phyloP scores from a whole-genome alignment of 1,284 basidiomycete species.

The Tilletia walkeri region DNA sequence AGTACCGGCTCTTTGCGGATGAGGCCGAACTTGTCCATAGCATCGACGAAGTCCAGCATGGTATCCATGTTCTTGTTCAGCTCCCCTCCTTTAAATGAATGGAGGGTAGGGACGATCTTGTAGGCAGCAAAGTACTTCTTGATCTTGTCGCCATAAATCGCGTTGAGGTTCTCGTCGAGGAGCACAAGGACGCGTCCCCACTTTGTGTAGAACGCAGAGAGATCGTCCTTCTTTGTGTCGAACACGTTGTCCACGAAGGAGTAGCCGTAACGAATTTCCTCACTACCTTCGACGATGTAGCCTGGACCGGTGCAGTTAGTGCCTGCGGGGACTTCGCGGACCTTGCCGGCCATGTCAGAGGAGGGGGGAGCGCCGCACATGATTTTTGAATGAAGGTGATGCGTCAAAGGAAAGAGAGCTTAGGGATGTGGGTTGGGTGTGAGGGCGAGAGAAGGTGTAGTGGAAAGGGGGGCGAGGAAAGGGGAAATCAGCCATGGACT shows the following conservation, averaged over 20 bases:
- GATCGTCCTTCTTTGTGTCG: conserved; percentile 56
- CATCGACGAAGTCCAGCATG: conserved; percentile 59
- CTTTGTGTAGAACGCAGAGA: conserved; percentile 58
- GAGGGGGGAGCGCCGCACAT: conserved; percentile 32
- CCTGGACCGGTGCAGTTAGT: conserved; percentile 42
- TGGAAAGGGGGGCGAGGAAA: conserved; percentile 28
- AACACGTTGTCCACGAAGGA: conserved; percentile 59
- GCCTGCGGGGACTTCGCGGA: conserved; percentile 50
- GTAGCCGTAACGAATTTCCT: conserved; percentile 54
- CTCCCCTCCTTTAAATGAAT: conserved; percentile 60
- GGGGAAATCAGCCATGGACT: too few relatives aligned
- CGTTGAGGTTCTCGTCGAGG: conserved; percentile 57
- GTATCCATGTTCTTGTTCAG: conserved; percentile 59
- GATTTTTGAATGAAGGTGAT: neutral
- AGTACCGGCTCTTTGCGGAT: conserved; percentile 60
- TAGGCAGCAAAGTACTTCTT: conserved; percentile 53
- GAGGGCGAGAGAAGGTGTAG: conserved; percentile 21
- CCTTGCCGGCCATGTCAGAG: conserved; percentile 58
- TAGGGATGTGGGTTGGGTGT: neutral
- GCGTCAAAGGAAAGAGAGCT: neutral
- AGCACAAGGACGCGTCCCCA: conserved; percentile 59
- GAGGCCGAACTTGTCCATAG: conserved; percentile 59
- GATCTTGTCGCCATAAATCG: conserved; percentile 51
- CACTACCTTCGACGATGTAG: conserved; percentile 42
- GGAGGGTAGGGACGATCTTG: conserved; percentile 57